Evolutionary conservation across 2,329 filamentous ascomycete species (phyloP), one percentile per base, ranked within the genome.

Genomic region (Neocucurbitaria cava): DNA sequence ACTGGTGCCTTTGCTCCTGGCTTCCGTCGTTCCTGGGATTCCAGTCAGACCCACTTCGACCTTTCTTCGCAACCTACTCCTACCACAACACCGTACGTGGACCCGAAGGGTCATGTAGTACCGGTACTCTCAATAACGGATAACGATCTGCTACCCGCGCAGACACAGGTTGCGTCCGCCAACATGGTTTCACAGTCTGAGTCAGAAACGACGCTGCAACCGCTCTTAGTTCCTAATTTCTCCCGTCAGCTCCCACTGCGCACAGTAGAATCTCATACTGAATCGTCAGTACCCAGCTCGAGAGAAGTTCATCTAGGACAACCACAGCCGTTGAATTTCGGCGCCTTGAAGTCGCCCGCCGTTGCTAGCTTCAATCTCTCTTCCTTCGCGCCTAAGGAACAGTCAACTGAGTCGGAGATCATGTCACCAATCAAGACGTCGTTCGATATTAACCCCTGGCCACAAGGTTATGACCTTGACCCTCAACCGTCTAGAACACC

Each of bases 1-100:
- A 72, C 73, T 28, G 74, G 73, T 11, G 64, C 65, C 31, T 76
- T 75, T 50, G 71, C 68, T 10, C 65, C 74, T 42, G 68, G 67
- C 5, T 77, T 75, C 52, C 72, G 75, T 36, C 69, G 73, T 24
- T 77, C 76, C n/a, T 77, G 76, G 76, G 75, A 70, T 18, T 73
- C 73, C 6, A 71, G 70, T 36, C 72, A 73, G 36, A 66, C 72
- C 6, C 66, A 72, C 39, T 76, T 70, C 26, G 71, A 73, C 42
- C 52, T 72, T 5, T 65, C 69, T 8, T 54, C 72, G 7, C 68
- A 70, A 26, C 58, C 72, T 5, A 64, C 71, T 2, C 68, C 70
- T 7, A 62, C 58, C 8, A 61, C 64, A 21, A 62, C 63, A 1
- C 71, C 74, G 18, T 74, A 72, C 52, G 73, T 76, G 10, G 75